Percentiles rank a stretch among this genome's conserved stretches.
Conservation (phyloP, 306 rosid species). For the Prunus mira region DNA sequence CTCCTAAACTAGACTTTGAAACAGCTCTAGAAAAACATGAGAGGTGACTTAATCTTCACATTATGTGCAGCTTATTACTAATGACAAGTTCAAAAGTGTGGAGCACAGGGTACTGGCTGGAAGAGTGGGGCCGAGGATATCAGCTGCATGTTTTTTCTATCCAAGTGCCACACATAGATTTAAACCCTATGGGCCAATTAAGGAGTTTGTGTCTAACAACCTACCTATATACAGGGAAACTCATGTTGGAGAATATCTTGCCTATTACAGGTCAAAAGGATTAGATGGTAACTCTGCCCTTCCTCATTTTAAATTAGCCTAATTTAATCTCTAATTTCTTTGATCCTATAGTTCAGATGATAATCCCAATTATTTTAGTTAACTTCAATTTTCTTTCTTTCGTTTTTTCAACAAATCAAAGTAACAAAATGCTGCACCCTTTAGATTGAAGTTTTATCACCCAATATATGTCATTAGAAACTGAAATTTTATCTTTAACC, state of each 20-base stretch:
- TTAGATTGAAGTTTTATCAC: no score
- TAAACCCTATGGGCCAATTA: constrained; percentile 52
- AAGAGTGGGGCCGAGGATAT: constrained; percentile 55
- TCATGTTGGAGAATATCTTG: constrained; percentile 48
- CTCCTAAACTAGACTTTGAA: no score
- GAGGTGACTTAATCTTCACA: background rate
- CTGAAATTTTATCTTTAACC: background rate
- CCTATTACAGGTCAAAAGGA: constrained; percentile 56
- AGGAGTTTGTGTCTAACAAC: constrained; percentile 43
- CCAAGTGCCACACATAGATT: constrained; percentile 40
- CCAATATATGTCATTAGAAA: no score
- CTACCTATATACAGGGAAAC: constrained; percentile 65
- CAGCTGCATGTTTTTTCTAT: constrained; percentile 72
- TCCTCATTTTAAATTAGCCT: constrained; percentile 32
- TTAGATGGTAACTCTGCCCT: constrained; percentile 65
- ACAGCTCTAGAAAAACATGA: background rate
- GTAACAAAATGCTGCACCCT: no score
- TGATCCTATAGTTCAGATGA: background rate
- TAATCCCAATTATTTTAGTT: background rate
- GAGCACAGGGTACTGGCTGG: constrained; percentile 67
- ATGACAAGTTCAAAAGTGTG: constrained; percentile 72
- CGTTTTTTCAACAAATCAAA: no score
- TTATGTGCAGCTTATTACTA: constrained; percentile 56
- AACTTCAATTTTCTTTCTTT: no score
- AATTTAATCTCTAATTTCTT: background rate